These are phyloP conservation scores for Cucurbita ficifolia DNA, from an alignment of 306 rosid species.

Conservation along the genomic window DNA sequence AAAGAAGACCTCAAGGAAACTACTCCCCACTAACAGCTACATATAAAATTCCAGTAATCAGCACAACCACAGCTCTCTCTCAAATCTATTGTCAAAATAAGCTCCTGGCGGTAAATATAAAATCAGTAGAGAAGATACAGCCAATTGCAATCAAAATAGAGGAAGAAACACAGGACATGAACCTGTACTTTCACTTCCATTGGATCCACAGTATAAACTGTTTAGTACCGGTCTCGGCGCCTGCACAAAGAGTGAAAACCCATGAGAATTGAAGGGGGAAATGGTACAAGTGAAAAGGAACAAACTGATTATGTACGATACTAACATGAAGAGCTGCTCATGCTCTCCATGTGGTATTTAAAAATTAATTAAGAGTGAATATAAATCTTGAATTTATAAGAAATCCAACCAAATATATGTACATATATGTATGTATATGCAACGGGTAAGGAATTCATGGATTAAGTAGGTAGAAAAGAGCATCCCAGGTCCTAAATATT, in stretches of 20 bases:
- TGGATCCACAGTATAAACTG: conserved; percentile 1
- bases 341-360: neutral
- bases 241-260: neutral
- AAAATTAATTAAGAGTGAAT: neutral
- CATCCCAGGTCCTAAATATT: neutral
- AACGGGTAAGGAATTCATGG: neutral
- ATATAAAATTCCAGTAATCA: conserved; percentile 6
- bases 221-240: conserved; percentile 7
- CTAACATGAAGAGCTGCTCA: neutral
- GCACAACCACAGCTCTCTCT: conserved; percentile 35
- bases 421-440: neutral
- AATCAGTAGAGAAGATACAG: conserved; percentile 4
- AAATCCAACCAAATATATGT: neutral
- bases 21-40: conserved; percentile 6
- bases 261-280: neutral
- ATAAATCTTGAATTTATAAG: neutral
- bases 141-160: conserved; percentile 4
- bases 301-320: neutral
- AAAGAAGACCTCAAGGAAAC: neutral
- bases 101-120: conserved; percentile 8
- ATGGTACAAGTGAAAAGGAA: neutral
- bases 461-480: neutral
- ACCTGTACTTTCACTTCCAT: conserved; percentile 18
- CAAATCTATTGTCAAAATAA: conserved; percentile 27
- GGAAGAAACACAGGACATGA: conserved; percentile 12